These are phyloP conservation scores for Sporisorium graminicola DNA, from an alignment of 1,284 basidiomycete genomes.

Conservation along the genomic window DNA sequence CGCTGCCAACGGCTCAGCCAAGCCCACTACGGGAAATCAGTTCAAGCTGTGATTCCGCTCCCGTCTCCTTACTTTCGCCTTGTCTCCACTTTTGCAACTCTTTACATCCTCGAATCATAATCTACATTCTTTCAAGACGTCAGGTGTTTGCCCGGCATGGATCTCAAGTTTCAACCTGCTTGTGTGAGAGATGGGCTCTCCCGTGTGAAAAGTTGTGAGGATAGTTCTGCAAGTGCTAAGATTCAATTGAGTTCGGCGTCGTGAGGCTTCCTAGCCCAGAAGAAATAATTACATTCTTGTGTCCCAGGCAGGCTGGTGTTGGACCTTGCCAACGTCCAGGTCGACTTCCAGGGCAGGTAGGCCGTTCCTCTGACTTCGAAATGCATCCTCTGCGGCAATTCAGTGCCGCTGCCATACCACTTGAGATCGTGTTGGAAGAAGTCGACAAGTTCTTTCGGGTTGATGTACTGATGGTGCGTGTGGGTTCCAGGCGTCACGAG, in stretches of 20 bases:
- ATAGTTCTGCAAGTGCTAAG: too few species aligned
- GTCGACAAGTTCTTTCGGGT: slow-evolving; percentile 85
- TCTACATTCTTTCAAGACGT: background rate
- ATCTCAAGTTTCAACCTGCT: too few species aligned
- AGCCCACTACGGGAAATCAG: slow-evolving; percentile 24
- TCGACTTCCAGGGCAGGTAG: slow-evolving; percentile 58
- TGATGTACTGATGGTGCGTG: slow-evolving; percentile 89
- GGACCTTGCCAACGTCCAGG: slow-evolving; percentile 51
- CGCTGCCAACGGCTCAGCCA: slow-evolving; percentile 9
- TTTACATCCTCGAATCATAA: background rate
- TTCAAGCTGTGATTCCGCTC: slow-evolving; percentile 47
- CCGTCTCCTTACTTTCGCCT: background rate
- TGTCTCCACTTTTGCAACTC: background rate
- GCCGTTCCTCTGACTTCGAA: slow-evolving; percentile 62
- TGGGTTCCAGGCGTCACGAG: slow-evolving; percentile 92
- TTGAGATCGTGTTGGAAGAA: slow-evolving; percentile 80
- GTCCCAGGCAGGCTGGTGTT: slow-evolving; percentile 36
- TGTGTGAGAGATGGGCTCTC: too few species aligned
- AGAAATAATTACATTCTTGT: slow-evolving; percentile 67
- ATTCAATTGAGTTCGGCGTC: slow-evolving; percentile 10
- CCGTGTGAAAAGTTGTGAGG: too few species aligned
- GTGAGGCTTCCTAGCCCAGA: slow-evolving; percentile 65
- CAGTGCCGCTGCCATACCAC: slow-evolving; percentile 51
- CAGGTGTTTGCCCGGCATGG: background rate
- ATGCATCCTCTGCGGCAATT: slow-evolving; percentile 52